phyloP scores from a whole-genome alignment of 768 basidiomycete genomes.

The Agrocybe chaxingu region DNA sequence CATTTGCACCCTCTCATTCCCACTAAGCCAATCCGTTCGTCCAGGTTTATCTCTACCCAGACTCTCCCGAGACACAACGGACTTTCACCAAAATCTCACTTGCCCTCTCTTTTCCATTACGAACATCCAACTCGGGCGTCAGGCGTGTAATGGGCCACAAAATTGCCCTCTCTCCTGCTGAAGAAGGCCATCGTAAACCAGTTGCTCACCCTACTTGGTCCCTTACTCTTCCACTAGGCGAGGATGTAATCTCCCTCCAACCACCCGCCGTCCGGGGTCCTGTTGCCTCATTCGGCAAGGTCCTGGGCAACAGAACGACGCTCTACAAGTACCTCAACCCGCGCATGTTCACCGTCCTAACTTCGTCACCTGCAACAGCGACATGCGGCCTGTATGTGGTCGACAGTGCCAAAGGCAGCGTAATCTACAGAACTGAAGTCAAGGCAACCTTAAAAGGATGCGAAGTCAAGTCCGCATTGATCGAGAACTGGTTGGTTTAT shows the following conservation, averaged over 20 bases:
- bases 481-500: conserved; percentile 94
- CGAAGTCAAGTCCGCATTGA: conserved; percentile 64
- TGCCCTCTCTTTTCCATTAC: conserved; percentile 55
- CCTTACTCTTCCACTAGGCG: conserved; percentile 48
- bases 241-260: conserved; percentile 54
- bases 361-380: conserved; percentile 28
- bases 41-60: conserved; percentile 68
- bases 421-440: conserved; percentile 65
- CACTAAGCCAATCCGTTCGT: background rate
- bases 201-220: conserved; percentile 68
- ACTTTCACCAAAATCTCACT: conserved; percentile 43
- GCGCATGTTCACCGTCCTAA: conserved; percentile 66
- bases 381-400: conserved; percentile 71
- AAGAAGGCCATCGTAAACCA: conserved; percentile 27
- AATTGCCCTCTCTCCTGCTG: conserved; percentile 38
- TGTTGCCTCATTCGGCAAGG: conserved; percentile 78
- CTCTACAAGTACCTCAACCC: conserved; percentile 95
- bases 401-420: conserved; percentile 76
- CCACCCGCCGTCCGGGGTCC: conserved; percentile 42
- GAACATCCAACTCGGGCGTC: conserved; percentile 36
- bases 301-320: conserved; percentile 83
- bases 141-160: conserved; percentile 59
- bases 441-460: conserved; percentile 43
- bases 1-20: background rate
- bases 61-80: conserved; percentile 40